phyloP scores from a whole-genome alignment of 331 rosid species.

The Dryas integrifolia region DNA sequence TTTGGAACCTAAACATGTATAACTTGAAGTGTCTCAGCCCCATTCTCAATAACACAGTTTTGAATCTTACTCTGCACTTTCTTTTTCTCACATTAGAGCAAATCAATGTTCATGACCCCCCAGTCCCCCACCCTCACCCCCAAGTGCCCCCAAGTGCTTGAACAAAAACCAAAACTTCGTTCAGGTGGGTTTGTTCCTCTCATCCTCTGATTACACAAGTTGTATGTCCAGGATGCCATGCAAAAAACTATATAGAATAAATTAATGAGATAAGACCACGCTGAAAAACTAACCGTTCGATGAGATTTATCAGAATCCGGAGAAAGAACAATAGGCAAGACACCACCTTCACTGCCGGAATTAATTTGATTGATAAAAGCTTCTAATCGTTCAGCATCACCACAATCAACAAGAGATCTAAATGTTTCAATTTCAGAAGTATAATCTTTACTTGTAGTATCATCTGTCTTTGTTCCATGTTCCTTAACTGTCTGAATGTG shows the following conservation, averaged over 20 bases:
- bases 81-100: not conserved
- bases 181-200: too few species aligned
- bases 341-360: conserved; percentile 45
- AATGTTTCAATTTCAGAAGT: conserved; percentile 65
- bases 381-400: conserved; percentile 56
- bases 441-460: conserved; percentile 41
- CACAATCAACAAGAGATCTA: conserved; percentile 64
- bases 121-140: too few species aligned
- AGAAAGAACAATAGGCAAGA: conserved; percentile 62
- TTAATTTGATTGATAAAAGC: conserved; percentile 54
- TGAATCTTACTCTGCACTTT: not conserved
- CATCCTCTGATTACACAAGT: not conserved
- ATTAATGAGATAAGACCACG: not conserved
- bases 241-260: not conserved
- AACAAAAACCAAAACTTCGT: too few species aligned
- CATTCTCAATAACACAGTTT: not conserved
- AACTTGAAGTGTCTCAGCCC: too few species aligned
- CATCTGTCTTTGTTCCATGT: conserved; percentile 31
- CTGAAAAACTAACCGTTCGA: conserved; percentile 62
- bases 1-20: too few species aligned
- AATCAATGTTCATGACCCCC: not conserved
- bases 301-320: conserved; percentile 76
- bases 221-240: not conserved
- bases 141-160: too few species aligned
- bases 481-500: conserved; percentile 46